Evolutionary conservation across 805 yeast genomes (phyloP).

Genomic region (Candida qinlingensis): DNA sequence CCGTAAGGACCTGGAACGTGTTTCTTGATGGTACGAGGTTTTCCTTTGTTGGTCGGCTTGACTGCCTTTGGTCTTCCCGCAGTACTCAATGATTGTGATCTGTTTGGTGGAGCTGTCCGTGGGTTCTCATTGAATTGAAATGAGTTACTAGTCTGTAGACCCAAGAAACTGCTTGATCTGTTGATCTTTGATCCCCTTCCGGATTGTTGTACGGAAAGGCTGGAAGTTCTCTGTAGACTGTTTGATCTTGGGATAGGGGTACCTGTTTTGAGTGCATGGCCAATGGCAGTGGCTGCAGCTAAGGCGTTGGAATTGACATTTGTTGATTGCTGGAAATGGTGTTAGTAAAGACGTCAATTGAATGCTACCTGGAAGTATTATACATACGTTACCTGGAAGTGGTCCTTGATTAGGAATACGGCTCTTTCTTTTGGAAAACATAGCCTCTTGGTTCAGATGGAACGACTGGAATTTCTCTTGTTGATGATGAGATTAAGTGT

Average conservation of each 20-base stretch:
- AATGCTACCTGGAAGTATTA: background rate
- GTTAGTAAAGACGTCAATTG: slow-evolving; percentile 8
- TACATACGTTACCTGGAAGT: slow-evolving; percentile 10
- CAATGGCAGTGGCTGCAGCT: slow-evolving; percentile 59
- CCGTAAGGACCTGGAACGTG: slow-evolving; percentile 75
- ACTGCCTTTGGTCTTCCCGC: background rate
- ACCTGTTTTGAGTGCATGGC: slow-evolving; percentile 38
- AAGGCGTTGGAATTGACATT: slow-evolving; percentile 45
- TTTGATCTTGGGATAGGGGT: slow-evolving; percentile 26
- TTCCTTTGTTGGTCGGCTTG: slow-evolving; percentile 3
- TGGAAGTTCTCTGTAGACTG: slow-evolving; percentile 22
- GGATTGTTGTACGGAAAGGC: slow-evolving; percentile 14
- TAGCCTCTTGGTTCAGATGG: background rate
- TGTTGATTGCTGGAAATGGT: slow-evolving; percentile 13
- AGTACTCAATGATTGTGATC: slow-evolving; percentile 15
- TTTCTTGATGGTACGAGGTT: slow-evolving; percentile 50
- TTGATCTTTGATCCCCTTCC: slow-evolving; percentile 1
- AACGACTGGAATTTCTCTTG: background rate
- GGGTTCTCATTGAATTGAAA: slow-evolving; percentile 8
- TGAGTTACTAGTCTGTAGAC: slow-evolving; percentile 17
- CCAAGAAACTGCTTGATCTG: slow-evolving; percentile 21
- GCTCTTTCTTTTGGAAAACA: slow-evolving; percentile 13
- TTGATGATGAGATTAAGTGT: too few relatives aligned
- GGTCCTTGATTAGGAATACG: slow-evolving; percentile 8
- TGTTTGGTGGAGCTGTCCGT: slow-evolving; percentile 13